Conservation (phyloP, 495 filamentous ascomycete species). For the Aspergillus sclerotioniger region DNA sequence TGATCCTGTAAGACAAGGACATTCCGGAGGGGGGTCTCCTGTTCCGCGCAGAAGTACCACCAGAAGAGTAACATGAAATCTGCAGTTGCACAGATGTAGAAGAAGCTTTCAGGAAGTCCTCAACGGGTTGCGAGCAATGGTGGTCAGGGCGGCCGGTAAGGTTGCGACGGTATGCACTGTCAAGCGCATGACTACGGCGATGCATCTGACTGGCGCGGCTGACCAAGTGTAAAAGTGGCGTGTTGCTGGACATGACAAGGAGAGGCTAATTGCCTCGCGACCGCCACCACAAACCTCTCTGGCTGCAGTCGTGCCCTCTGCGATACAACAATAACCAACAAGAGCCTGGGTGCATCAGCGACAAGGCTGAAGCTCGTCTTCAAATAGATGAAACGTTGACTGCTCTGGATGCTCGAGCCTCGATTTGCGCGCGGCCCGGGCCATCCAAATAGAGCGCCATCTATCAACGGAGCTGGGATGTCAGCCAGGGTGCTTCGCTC, state of each 20-base stretch:
- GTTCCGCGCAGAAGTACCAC: neutral
- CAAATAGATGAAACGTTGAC: neutral
- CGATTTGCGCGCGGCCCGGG: neutral
- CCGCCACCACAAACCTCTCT: neutral
- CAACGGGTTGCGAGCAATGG: neutral
- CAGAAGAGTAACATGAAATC: neutral
- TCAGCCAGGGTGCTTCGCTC: neutral
- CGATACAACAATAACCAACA: neutral
- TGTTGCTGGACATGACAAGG: neutral
- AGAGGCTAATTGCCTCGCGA: neutral
- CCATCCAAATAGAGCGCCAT: neutral
- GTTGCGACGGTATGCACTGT: conserved; percentile 12
- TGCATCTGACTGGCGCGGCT: conserved; percentile 18
- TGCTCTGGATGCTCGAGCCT: neutral
- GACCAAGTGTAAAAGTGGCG: conserved; percentile 11
- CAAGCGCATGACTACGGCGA: conserved; percentile 19
- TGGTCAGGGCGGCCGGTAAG: neutral
- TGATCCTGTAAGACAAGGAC: neutral
- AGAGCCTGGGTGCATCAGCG: neutral
- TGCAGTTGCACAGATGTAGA: neutral
- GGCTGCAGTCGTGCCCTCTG: neutral
- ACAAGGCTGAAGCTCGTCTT: conserved; percentile 1
- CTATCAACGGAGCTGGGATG: neutral
- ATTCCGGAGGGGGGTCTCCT: neutral
- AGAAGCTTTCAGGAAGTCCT: neutral